Evolutionary conservation across 192 early-diverging fungal genomes (phyloP).

Genomic region (Linderina pennispora): DNA sequence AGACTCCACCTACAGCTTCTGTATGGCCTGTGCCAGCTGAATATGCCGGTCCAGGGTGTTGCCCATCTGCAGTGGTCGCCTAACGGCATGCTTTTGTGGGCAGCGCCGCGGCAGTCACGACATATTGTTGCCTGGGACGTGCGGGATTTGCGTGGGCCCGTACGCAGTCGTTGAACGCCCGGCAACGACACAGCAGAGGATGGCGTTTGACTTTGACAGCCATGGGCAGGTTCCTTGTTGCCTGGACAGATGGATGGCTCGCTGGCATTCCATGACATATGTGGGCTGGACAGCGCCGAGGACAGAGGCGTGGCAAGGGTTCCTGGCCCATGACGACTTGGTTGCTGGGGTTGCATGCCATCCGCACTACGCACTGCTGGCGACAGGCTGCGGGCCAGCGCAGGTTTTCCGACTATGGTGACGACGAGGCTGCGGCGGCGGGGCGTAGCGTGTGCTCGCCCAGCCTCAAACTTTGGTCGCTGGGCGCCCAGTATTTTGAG

Average conservation of each 20-base stretch:
- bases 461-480: conserved; percentile 22
- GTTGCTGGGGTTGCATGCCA: conserved; percentile 55
- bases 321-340: conserved; percentile 46
- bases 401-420: conserved; percentile 2
- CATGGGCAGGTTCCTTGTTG: conserved; percentile 51
- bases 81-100: conserved; percentile 58
- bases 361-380: conserved; percentile 59
- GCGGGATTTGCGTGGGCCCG: conserved; percentile 62
- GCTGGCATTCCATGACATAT: conserved; percentile 5
- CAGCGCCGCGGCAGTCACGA: conserved; percentile 56
- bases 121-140: conserved; percentile 74
- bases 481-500: conserved; percentile 15
- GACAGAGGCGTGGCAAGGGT: neutral
- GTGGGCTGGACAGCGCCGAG: neutral
- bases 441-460: neutral
- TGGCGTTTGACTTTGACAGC: conserved; percentile 65
- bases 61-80: conserved; percentile 63
- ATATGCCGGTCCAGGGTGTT: conserved; percentile 42
- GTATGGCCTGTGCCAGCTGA: conserved; percentile 36
- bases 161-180: conserved; percentile 45
- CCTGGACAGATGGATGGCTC: conserved; percentile 48
- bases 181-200: conserved; percentile 64
- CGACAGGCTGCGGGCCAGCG: conserved; percentile 73
- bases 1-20: neutral
- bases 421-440: neutral